Conservation (phyloP, 225 moss, liverwort and hornwort genomes). For the Pleurozium schreberi region DNA sequence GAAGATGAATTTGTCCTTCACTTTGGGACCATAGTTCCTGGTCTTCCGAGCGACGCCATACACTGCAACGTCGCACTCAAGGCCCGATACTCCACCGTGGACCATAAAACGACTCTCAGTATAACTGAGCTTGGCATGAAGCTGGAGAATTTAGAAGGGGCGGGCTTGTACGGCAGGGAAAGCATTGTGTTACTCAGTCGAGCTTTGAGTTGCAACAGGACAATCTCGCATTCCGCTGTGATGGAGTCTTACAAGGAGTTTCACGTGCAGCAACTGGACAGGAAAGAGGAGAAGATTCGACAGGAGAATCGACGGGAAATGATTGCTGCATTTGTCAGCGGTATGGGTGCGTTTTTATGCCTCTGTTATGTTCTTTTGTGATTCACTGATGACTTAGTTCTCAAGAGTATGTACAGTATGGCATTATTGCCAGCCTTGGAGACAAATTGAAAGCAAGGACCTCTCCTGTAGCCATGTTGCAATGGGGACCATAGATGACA, state of each 20-base stretch:
- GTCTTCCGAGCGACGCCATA: background rate
- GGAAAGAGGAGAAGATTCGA: constrained; percentile 3
- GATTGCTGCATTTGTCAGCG: background rate
- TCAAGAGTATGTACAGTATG: background rate
- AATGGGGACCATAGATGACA: background rate
- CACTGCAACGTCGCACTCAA: constrained; percentile 55
- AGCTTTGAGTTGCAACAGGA: constrained; percentile 28
- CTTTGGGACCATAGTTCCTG: constrained; percentile 55
- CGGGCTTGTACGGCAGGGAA: constrained; percentile 39
- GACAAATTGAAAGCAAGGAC: background rate
- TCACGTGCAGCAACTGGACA: background rate
- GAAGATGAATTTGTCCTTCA: constrained; percentile 62
- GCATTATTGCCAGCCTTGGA: background rate
- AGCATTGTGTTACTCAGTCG: constrained; percentile 25
- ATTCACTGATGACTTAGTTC: background rate
- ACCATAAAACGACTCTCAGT: background rate
- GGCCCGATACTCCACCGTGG: background rate
- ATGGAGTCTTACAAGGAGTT: constrained; percentile 25
- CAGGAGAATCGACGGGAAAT: constrained; percentile 1
- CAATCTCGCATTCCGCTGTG: background rate
- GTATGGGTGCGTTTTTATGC: background rate
- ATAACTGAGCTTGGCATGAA: constrained; percentile 67
- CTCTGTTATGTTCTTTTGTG: constrained; percentile 18
- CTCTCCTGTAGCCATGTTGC: background rate
- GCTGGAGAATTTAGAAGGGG: constrained; percentile 50